Evolutionary conservation across 345 rosid species (phyloP).

Genomic region (Citrus sp.): DNA sequence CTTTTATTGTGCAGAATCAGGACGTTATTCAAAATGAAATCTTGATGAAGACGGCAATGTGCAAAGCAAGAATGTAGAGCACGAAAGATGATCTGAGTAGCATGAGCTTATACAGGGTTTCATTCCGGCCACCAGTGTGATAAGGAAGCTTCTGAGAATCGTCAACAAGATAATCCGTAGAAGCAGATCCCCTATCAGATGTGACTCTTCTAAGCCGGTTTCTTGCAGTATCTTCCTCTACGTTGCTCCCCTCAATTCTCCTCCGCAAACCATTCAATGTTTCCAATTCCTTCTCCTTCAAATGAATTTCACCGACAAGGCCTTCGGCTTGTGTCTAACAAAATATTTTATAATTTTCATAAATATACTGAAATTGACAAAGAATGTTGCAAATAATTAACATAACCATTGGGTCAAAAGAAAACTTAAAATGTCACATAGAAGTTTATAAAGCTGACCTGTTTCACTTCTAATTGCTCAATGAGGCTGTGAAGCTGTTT

Average conservation of each 20-base stretch:
- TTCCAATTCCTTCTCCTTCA: slow-evolving; percentile 72
- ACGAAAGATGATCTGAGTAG: slow-evolving; percentile 86
- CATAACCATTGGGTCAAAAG: background rate
- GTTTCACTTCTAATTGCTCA: slow-evolving; percentile 88
- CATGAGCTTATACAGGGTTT: slow-evolving; percentile 62
- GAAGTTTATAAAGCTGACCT: slow-evolving; percentile 42
- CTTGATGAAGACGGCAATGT: slow-evolving; percentile 78
- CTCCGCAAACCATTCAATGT: slow-evolving; percentile 62
- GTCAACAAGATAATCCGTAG: slow-evolving; percentile 43
- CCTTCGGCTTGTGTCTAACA: slow-evolving; percentile 86
- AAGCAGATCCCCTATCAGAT: slow-evolving; percentile 51
- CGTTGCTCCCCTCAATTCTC: slow-evolving; percentile 47
- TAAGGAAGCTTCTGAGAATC: slow-evolving; percentile 54
- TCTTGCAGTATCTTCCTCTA: slow-evolving; percentile 58
- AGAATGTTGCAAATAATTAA: background rate
- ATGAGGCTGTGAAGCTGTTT: slow-evolving; percentile 86
- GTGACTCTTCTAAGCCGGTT: slow-evolving; percentile 67
- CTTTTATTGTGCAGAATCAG: slow-evolving; percentile 17
- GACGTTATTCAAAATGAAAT: slow-evolving; percentile 65
- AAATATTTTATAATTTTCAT: slow-evolving; percentile 6
- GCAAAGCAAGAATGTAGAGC: slow-evolving; percentile 72
- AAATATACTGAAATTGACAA: slow-evolving; percentile 2
- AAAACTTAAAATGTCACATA: background rate
- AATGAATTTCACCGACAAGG: slow-evolving; percentile 66
- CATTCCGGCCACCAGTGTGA: slow-evolving; percentile 46